These are phyloP conservation scores for Aspergillus felis DNA, from an alignment of 2,329 filamentous ascomycete genomes.

Conservation along the genomic window DNA sequence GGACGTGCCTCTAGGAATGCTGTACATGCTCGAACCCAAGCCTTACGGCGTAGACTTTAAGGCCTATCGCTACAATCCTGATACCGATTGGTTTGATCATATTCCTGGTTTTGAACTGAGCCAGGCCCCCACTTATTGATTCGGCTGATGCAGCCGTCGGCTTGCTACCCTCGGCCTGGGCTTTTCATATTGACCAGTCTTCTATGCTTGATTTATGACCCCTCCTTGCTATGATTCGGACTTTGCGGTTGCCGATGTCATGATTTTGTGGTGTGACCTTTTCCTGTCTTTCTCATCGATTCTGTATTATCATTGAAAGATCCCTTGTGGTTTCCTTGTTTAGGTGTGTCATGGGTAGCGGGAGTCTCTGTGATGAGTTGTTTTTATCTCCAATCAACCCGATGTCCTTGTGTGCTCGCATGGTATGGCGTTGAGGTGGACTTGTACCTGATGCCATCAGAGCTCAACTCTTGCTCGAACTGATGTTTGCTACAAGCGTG, in stretches of 20 bases:
- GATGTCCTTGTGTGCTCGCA: constrained; percentile 12
- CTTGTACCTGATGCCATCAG: background rate
- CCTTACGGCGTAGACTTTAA: constrained; percentile 97
- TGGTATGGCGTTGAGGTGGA: constrained; percentile 12
- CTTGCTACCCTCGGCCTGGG: background rate
- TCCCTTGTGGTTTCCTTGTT: background rate
- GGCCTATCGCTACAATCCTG: constrained; percentile 83
- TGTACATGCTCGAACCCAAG: constrained; percentile 95
- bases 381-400: background rate
- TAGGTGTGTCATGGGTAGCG: background rate
- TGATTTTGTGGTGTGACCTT: background rate
- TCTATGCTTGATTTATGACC: background rate
- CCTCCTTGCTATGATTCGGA: background rate
- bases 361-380: background rate
- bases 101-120: constrained; percentile 76
- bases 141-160: too few relatives aligned
- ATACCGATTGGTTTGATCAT: constrained; percentile 75
- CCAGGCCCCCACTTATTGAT: constrained; percentile 27
- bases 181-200: constrained; percentile 13
- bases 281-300: background rate
- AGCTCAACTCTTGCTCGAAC: background rate
- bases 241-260: background rate
- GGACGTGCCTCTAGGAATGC: constrained; percentile 87
- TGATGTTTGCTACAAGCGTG: background rate
- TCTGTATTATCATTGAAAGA: background rate